Conservation (phyloP, 768 basidiomycete genomes). For the Termitomyces sp. region DNA sequence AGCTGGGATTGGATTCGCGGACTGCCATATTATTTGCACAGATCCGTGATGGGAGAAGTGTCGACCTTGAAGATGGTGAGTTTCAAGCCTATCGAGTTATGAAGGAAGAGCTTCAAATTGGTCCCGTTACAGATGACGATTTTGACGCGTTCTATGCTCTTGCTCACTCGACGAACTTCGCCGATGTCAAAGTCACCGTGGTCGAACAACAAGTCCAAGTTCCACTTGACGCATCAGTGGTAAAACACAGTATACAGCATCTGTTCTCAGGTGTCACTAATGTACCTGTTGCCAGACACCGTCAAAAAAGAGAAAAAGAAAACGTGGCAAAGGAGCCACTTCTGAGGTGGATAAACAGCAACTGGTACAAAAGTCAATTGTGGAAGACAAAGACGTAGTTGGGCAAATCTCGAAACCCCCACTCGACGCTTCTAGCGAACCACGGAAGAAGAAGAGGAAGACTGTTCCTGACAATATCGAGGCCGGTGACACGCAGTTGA, state of each 20-base stretch:
- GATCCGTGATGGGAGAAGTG: conserved; percentile 41
- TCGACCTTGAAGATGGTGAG: conserved; percentile 78
- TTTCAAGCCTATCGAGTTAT: conserved; percentile 1
- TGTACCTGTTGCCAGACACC: neutral
- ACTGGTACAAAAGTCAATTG: neutral
- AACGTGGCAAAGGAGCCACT: neutral
- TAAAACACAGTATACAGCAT: neutral
- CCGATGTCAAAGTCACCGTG: conserved; percentile 34
- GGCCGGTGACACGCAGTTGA: neutral
- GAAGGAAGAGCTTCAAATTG: neutral
- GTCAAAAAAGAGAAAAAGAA: conserved; percentile 12
- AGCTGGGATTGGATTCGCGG: conserved; percentile 44
- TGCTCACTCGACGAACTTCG: conserved; percentile 26
- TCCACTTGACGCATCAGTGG: neutral
- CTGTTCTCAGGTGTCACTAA: neutral
- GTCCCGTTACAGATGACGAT: conserved; percentile 54
- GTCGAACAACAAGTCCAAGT: conserved; percentile 6
- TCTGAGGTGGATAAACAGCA: neutral
- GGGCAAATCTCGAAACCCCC: neutral
- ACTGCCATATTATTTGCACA: conserved; percentile 38
- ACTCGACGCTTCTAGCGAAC: neutral
- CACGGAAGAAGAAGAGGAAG: conserved; percentile 1
- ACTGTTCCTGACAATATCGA: neutral
- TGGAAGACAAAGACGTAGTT: neutral
- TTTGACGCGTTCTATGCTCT: conserved; percentile 64